Evolutionary conservation across 2,329 filamentous ascomycete species (phyloP), one percentile per base, ranked within the genome.

Genomic region (Dothiorella sarmentorum): DNA sequence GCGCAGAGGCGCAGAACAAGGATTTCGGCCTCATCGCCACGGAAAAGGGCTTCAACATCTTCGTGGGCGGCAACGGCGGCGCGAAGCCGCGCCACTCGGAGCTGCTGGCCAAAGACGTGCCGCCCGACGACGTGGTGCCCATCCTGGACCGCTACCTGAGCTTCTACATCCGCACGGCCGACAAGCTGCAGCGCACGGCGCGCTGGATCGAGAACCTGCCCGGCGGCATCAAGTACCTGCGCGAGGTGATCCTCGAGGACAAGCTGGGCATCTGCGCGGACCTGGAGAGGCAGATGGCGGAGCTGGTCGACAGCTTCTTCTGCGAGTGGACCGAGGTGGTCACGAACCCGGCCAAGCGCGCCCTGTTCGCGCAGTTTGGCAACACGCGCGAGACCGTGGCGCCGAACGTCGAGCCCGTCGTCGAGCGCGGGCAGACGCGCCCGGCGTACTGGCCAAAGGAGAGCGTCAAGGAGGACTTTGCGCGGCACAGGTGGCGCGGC

Each of bases 21-120:
- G 91, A 96, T 68, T 96, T 96, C 65, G 91, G 91, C 20, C 84
- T 96, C 49, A 96, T 96, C 60, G 91, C 91, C 13, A 95, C 90
- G 0, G 91, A 96, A 62, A 96, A 94, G 67, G 91, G 91, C 27
- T 96, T 90, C 82, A 96, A 96, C 74, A 86, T 96, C 71, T 96
- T 91, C 66, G 90, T 96, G 1, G 91, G 83, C 31, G 91, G 91
- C 47, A 96, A 96, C 69, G 91, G 91, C 55, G 91, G 92, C 60
- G 90, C 90, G 15, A 93, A 90, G 65, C 91, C 91, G 4, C 80
- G 83, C 35, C 91, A 96, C 70, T 85, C 87, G 0, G 90, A 95
- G 66, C 80, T 96, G 2, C 82, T 96, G 1, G 90, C 90, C 61
- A 92, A 91, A 70, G 91, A 96, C 66, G 90, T 96, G 0, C 85